A percentile compares a stretch with the other conserved stretches of the same genome.
phyloP scores from a whole-genome alignment of 2,329 filamentous ascomycete species.

The Coleophoma cylindrospora region DNA sequence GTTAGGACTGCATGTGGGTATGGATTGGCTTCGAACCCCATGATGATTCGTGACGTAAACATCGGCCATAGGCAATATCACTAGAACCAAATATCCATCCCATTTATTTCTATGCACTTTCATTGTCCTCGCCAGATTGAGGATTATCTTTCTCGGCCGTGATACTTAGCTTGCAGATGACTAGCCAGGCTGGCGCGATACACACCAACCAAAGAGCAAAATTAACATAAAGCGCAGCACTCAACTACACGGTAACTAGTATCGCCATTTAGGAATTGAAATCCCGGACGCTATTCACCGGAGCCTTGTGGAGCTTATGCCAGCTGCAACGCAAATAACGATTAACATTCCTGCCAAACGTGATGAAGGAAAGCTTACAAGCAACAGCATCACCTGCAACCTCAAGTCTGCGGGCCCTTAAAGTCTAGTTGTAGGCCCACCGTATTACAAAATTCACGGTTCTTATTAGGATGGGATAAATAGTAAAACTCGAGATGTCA shows the following conservation, averaged over 20 bases:
- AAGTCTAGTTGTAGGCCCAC: no score
- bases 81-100: no score
- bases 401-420: slow-evolving; percentile 35
- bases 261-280: background rate
- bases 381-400: slow-evolving; percentile 35
- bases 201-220: slow-evolving; percentile 22
- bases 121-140: no score
- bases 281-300: slow-evolving; percentile 1
- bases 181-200: slow-evolving; percentile 17
- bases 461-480: no score
- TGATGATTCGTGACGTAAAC: no score
- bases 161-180: slow-evolving; percentile 17
- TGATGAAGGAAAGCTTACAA: slow-evolving; percentile 8
- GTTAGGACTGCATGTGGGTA: no score
- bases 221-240: slow-evolving; percentile 16
- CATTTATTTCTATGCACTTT: no score
- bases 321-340: slow-evolving; percentile 9
- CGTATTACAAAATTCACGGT: no score
- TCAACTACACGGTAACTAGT: slow-evolving; percentile 5
- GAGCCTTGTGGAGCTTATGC: slow-evolving; percentile 26
- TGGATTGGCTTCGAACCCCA: no score
- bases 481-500: no score
- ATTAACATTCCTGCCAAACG: background rate
- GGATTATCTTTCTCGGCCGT: no score
- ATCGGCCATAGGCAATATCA: no score